These are phyloP conservation scores for Celoporthe dispersa DNA, from an alignment of 2,329 filamentous ascomycete species.

Conservation along the genomic window DNA sequence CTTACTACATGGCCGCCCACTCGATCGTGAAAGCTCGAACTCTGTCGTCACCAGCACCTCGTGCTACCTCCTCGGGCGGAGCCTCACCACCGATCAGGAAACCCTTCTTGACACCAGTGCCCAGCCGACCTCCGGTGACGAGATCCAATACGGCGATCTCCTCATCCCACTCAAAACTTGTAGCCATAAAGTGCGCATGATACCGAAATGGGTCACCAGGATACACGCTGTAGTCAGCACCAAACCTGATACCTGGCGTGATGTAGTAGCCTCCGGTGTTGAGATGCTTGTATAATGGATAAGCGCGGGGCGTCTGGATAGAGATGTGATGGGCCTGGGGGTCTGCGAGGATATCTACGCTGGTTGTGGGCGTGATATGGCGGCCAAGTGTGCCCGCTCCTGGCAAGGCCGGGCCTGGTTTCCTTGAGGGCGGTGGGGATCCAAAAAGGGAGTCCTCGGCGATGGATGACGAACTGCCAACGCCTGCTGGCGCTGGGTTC, in stretches of 20 bases:
- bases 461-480: conserved; percentile 1
- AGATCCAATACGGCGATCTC: conserved; percentile 84
- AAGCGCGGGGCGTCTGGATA: conserved; percentile 54
- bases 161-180: conserved; percentile 85
- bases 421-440: background rate
- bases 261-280: conserved; percentile 82
- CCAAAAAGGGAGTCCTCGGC: conserved; percentile 17
- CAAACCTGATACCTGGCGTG: conserved; percentile 91
- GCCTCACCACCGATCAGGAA: conserved; percentile 80
- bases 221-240: conserved; percentile 92
- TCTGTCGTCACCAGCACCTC: conserved; percentile 39
- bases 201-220: conserved; percentile 93
- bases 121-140: conserved; percentile 82
- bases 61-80: conserved; percentile 36
- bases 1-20: conserved; percentile 85
- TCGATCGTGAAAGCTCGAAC: conserved; percentile 84
- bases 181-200: conserved; percentile 91
- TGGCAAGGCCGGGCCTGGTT: background rate
- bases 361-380: conserved; percentile 49
- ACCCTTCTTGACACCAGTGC: conserved; percentile 95
- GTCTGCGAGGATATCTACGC: conserved; percentile 38
- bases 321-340: conserved; percentile 22
- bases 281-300: conserved; percentile 79
- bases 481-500: background rate
- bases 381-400: conserved; percentile 39